Evolutionary conservation across 805 yeast species (phyloP), one percentile per base, ranked within the genome.

Genomic region (Spathaspora hagerdaliae): DNA sequence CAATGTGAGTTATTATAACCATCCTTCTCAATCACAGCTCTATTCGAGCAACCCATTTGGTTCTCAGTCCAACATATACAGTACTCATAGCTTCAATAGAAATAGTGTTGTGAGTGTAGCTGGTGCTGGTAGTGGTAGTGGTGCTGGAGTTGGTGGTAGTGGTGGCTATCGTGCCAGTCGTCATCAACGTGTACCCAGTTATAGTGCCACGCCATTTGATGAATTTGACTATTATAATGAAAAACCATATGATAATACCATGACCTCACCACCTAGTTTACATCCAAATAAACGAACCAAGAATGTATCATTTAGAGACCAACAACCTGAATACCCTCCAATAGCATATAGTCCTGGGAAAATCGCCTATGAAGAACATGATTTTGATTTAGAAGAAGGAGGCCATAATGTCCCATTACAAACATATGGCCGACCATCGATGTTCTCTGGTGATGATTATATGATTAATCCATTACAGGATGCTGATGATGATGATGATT

Each of bases 391-490:
- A 7, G 19, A 32, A 15, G 42, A 45, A 9, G 19, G 32, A 31
- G 11, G 32, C 1, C 24, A 3, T 19, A 19, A 19, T 19, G 41
- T 38, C n/a, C 41, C 33, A 24, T 31, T 38, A 8, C 41, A 27
- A 32, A 26, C 15, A 4, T 26, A 14, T 11, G 32, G 41, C 11
- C 32, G 41, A 27, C 39, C 42, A 41, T 37, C 58, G 44, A 56
- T 62, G 9, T 66, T 57, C 46, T 47, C 59, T 12, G 73, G 73
- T 4, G 72, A 67, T 38, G 63, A 71, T 49, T 72, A 72, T 49
- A 53, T 57, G 50, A 65, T 68, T 29, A 72, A 72, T 49, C 64
- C 69, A 13, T 52, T 72, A 45, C 65, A 69, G 51, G 75, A 71
- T 41, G 67, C 70, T 12, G 65, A 61, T 38, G 69, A 59, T 4